phyloP scores from a whole-genome alignment of 176 grass and related monocot genomes.

The Puccinellia tenuiflora region DNA sequence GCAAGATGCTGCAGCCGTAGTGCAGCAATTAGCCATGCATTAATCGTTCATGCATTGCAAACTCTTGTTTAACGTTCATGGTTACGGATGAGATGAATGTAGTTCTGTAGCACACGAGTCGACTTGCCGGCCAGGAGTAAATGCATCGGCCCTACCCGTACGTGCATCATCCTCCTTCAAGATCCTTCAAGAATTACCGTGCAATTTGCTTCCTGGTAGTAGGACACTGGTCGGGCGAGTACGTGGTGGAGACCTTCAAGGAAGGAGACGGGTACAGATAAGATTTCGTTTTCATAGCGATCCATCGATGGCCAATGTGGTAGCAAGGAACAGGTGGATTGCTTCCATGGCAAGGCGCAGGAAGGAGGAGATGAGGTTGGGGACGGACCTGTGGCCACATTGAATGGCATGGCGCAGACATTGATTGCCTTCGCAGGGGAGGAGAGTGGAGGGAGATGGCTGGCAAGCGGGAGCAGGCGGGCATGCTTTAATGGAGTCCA shows the following conservation, averaged over 20 bases:
- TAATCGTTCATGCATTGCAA: background rate
- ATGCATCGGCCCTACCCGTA: background rate
- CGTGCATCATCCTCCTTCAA: background rate
- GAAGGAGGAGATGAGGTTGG: background rate
- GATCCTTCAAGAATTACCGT: background rate
- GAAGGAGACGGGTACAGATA: background rate
- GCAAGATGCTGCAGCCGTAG: background rate
- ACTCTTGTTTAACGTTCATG: background rate
- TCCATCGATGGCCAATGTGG: background rate
- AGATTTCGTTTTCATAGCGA: conserved; percentile 25
- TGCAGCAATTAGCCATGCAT: background rate
- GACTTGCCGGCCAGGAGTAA: background rate
- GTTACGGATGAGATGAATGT: background rate
- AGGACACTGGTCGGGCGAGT: background rate
- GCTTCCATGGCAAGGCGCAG: background rate
- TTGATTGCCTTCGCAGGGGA: conserved; percentile 33
- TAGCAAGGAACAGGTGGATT: background rate
- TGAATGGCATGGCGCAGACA: conserved; percentile 49
- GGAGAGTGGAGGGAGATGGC: background rate
- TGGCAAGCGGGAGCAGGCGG: conserved; percentile 7
- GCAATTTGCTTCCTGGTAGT: background rate
- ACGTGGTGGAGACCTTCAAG: background rate
- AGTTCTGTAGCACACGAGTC: background rate
- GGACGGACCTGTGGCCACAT: conserved; percentile 27
- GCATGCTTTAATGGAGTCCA: conserved; percentile 46